These are phyloP conservation scores for Clitopilus passeckerianus DNA, from an alignment of 768 basidiomycete genomes.

Conservation along the genomic window DNA sequence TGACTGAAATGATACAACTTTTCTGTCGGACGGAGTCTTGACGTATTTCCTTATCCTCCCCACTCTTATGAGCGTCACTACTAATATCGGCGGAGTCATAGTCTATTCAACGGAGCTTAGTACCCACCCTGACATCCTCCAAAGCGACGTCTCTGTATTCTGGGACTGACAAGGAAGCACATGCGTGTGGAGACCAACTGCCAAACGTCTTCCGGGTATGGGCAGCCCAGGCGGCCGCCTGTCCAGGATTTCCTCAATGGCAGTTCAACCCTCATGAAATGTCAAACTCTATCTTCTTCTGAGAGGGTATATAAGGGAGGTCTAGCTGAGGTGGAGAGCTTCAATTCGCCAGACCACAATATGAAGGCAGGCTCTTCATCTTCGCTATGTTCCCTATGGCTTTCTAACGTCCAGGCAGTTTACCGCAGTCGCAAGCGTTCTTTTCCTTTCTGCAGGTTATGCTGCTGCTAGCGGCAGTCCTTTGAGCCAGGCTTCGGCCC, in stretches of 20 bases:
- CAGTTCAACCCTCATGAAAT: not conserved
- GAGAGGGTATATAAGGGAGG: not conserved
- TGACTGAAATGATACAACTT: too few species aligned
- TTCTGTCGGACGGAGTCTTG: too few species aligned
- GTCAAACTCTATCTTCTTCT: not conserved
- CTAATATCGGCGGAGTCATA: too few species aligned
- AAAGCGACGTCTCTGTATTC: too few species aligned
- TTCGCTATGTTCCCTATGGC: not conserved
- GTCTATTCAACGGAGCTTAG: too few species aligned
- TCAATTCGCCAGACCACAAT: not conserved
- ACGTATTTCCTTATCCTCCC: too few species aligned
- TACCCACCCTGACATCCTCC: too few species aligned
- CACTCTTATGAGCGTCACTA: too few species aligned
- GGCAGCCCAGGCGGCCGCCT: not conserved
- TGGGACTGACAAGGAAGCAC: too few species aligned
- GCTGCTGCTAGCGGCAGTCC: conserved; percentile 7
- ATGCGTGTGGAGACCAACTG: too few species aligned
- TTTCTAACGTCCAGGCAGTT: not conserved
- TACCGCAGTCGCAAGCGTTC: not conserved
- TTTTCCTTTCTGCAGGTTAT: not conserved
- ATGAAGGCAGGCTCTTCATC: not conserved
- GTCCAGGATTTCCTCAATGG: not conserved
- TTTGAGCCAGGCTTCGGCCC: conserved; percentile 17
- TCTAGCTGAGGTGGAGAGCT: not conserved
- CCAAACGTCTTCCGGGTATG: too few species aligned